These are phyloP conservation scores for Podospora bellae-mahoneyi DNA, from an alignment of 495 filamentous ascomycete species.

Conservation along the genomic window DNA sequence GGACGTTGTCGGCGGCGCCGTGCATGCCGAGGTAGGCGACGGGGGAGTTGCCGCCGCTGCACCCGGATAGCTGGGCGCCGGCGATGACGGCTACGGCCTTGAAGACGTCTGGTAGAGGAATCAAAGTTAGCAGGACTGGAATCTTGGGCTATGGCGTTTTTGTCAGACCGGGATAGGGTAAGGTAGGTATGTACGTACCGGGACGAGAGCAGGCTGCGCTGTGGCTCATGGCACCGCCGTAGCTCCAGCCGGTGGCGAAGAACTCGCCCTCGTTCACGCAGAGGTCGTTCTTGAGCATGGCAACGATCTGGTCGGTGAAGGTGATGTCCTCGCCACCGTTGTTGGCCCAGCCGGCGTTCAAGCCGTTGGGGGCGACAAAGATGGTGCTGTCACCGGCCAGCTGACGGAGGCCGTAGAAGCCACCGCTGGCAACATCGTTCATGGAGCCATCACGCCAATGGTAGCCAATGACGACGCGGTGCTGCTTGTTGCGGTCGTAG, in stretches of 20 bases:
- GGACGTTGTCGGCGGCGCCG: conserved; percentile 41
- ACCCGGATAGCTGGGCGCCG: conserved; percentile 40
- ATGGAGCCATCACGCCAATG: conserved; percentile 43
- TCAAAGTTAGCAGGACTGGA: neutral
- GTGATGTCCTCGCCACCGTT: conserved; percentile 41
- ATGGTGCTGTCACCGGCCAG: conserved; percentile 42
- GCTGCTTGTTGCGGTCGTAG: conserved; percentile 40
- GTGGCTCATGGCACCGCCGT: conserved; percentile 48
- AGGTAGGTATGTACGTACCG: too few relatives aligned
- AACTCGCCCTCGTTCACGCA: conserved; percentile 43
- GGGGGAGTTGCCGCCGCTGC: conserved; percentile 37
- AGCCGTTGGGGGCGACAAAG: conserved; percentile 45
- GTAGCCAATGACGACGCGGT: conserved; percentile 40
- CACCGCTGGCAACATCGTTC: conserved; percentile 26
- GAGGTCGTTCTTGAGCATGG: conserved; percentile 37
- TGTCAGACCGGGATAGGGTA: too few relatives aligned
- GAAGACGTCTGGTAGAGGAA: neutral
- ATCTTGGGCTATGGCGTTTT: neutral
- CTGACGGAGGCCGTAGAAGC: conserved; percentile 38
- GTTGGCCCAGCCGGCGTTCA: conserved; percentile 47
- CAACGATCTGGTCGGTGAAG: conserved; percentile 40
- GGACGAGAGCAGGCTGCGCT: conserved; percentile 6
- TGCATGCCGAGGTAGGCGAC: conserved; percentile 45
- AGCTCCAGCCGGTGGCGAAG: conserved; percentile 48
- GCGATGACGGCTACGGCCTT: conserved; percentile 1